Conservation (phyloP, 2,329 filamentous ascomycete genomes). For the Aspergillus vadensis region DNA sequence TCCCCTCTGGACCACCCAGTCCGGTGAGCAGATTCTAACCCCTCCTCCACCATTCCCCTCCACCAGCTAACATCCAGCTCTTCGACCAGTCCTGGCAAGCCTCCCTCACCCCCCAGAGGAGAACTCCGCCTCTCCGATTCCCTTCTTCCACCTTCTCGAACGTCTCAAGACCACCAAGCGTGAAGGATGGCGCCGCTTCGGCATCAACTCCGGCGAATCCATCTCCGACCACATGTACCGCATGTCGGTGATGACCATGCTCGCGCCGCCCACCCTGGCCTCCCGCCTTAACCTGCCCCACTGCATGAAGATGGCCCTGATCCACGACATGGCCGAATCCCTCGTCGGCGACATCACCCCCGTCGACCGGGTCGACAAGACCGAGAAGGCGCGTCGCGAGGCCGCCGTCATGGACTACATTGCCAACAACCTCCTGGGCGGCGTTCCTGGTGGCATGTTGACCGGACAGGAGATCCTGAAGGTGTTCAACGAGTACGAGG, state of each 20-base stretch:
- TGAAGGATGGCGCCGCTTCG: constrained; percentile 92
- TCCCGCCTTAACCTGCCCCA: constrained; percentile 72
- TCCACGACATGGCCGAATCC: constrained; percentile 97
- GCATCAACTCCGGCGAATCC: constrained; percentile 74
- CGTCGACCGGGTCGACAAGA: constrained; percentile 75
- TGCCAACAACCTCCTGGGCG: constrained; percentile 69
- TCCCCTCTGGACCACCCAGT: constrained; percentile 38
- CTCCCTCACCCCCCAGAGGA: constrained; percentile 63
- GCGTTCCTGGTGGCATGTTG: constrained; percentile 67
- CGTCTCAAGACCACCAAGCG: constrained; percentile 94
- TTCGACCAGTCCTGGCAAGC: constrained; percentile 60
- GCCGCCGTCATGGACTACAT: constrained; percentile 91
- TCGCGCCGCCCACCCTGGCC: constrained; percentile 75
- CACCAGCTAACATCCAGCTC: background rate
- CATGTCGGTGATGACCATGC: constrained; percentile 95
- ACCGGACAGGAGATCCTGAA: constrained; percentile 71
- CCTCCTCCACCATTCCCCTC: constrained; percentile 7
- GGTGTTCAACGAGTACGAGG: constrained; percentile 96
- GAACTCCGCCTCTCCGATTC: constrained; percentile 70
- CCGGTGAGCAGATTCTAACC: constrained; percentile 28
- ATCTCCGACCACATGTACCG: constrained; percentile 99
- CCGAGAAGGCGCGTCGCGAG: constrained; percentile 87
- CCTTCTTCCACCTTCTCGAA: constrained; percentile 94
- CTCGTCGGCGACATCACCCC: constrained; percentile 97
- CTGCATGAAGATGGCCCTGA: constrained; percentile 92